Conservation (phyloP, 495 filamentous ascomycete species). For the Tetracladium setigerum region DNA sequence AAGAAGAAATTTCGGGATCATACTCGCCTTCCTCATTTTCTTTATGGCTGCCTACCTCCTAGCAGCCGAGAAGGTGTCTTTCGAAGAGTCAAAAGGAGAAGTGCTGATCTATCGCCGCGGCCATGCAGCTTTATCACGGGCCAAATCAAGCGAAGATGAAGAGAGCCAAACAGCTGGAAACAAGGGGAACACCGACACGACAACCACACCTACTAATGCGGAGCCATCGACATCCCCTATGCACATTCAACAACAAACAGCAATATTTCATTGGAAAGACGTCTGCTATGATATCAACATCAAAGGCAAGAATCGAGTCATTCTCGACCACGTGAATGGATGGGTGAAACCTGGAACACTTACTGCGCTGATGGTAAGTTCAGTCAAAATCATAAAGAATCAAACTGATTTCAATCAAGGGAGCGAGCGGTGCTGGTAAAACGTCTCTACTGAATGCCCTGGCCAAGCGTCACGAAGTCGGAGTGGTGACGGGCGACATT, state of each 20-base stretch:
- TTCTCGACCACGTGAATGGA: slow-evolving; percentile 59
- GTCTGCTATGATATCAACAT: slow-evolving; percentile 68
- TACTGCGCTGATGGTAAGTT: slow-evolving; percentile 52
- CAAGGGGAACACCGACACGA: slow-evolving; percentile 25
- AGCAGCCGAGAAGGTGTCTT: slow-evolving; percentile 61
- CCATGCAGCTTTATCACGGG: slow-evolving; percentile 38
- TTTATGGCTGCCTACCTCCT: slow-evolving; percentile 52
- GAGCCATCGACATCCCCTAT: slow-evolving; percentile 25
- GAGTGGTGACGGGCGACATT: slow-evolving; percentile 56
- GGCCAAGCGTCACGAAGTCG: slow-evolving; percentile 34
- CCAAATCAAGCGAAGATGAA: slow-evolving; percentile 41
- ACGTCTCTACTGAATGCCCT: slow-evolving; percentile 56
- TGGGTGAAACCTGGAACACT: slow-evolving; percentile 66
- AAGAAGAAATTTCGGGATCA: slow-evolving; percentile 49
- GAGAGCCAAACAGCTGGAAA: slow-evolving; percentile 8
- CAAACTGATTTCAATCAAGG: not conserved
- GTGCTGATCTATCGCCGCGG: slow-evolving; percentile 61
- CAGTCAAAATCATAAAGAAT: too few relatives aligned
- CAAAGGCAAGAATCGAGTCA: slow-evolving; percentile 45
- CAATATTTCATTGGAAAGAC: slow-evolving; percentile 72
- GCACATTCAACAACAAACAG: slow-evolving; percentile 30
- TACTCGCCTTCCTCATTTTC: slow-evolving; percentile 58
- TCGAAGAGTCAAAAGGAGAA: slow-evolving; percentile 58
- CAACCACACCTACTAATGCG: slow-evolving; percentile 30
- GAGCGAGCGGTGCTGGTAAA: slow-evolving; percentile 58